Conservation (phyloP, 805 yeast species). For the Grigorovia humatica region DNA sequence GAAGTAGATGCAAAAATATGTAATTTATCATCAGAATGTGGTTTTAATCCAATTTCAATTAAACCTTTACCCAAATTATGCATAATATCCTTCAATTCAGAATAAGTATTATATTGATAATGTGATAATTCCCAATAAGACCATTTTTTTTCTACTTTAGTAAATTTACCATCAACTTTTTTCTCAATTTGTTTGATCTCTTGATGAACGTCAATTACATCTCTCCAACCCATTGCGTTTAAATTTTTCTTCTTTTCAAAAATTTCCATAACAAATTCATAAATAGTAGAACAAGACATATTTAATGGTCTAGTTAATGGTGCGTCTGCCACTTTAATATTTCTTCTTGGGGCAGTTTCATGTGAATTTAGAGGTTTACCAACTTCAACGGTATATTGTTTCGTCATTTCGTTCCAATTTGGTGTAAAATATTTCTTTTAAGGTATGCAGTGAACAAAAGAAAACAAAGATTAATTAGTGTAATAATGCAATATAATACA, state of each 20-base stretch:
- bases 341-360: slow-evolving; percentile 78
- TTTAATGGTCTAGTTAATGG: slow-evolving; percentile 54
- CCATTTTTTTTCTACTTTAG: slow-evolving; percentile 78
- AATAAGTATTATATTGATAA: slow-evolving; percentile 56
- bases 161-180: slow-evolving; percentile 65
- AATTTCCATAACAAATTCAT: slow-evolving; percentile 58
- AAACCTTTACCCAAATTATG: slow-evolving; percentile 65
- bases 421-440: neutral
- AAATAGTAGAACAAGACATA: slow-evolving; percentile 55
- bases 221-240: slow-evolving; percentile 70
- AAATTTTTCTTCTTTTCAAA: slow-evolving; percentile 44
- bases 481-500: neutral
- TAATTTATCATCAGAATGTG: slow-evolving; percentile 36
- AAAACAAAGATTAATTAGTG: no score
- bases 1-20: slow-evolving; percentile 87
- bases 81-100: slow-evolving; percentile 41
- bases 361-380: slow-evolving; percentile 58
- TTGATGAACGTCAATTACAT: slow-evolving; percentile 56
- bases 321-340: slow-evolving; percentile 31
- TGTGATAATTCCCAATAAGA: slow-evolving; percentile 65
- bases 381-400: slow-evolving; percentile 41
- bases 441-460: no score
- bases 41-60: slow-evolving; percentile 56
- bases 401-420: neutral
- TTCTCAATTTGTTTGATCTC: slow-evolving; percentile 71